A percentile compares a stretch with the other conserved stretches of the same genome.
Conservation (phyloP, 352 stramenopile species). For the Phytopythium boreale region DNA sequence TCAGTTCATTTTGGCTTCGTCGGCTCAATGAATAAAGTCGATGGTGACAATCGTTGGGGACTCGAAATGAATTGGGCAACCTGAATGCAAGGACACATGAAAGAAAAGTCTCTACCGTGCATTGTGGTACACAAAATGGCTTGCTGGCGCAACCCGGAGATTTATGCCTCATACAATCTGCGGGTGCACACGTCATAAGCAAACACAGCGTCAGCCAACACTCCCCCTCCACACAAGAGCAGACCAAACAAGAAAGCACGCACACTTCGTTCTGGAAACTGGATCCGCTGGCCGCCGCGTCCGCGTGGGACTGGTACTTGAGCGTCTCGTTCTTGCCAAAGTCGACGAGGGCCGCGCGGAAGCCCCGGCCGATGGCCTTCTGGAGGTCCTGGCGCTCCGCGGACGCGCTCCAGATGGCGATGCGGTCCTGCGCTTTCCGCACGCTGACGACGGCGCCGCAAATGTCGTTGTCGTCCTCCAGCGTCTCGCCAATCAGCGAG, state of each 20-base stretch:
- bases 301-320: conserved; percentile 88
- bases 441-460: conserved; percentile 95
- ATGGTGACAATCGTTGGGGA: background rate
- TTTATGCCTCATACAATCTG: conserved; percentile 86
- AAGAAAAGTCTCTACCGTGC: conserved; percentile 34
- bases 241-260: conserved; percentile 10
- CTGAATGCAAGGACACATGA: conserved; percentile 25
- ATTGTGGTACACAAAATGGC: conserved; percentile 41
- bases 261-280: conserved; percentile 93
- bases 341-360: conserved; percentile 76
- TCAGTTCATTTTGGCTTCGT: background rate
- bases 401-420: conserved; percentile 94
- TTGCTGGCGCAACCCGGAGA: conserved; percentile 63
- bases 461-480: conserved; percentile 94
- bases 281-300: conserved; percentile 82
- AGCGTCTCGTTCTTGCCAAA: conserved; percentile 86
- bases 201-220: background rate
- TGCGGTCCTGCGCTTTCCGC: conserved; percentile 93
- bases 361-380: conserved; percentile 76
- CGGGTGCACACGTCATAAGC: conserved; percentile 3
- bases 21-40: background rate
- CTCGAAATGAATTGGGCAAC: conserved; percentile 18
- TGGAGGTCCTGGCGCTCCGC: conserved; percentile 70
- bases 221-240: background rate
- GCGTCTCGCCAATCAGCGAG: conserved; percentile 94